Evolutionary conservation across 73 alveolate species (phyloP).

Genomic region (Symbiodinium natans): DNA sequence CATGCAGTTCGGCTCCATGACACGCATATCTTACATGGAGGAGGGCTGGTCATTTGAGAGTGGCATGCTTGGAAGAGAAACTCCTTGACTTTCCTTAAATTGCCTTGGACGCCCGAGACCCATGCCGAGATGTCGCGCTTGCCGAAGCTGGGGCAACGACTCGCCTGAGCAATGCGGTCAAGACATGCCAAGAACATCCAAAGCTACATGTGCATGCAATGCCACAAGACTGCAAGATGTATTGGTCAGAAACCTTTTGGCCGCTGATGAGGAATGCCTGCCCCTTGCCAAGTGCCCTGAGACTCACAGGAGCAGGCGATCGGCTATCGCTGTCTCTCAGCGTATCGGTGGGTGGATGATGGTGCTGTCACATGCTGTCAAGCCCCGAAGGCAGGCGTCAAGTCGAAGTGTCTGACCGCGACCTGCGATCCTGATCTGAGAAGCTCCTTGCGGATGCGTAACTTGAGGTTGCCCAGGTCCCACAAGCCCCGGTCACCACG

Average conservation of each 20-base stretch:
- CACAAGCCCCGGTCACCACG: conserved; percentile 90
- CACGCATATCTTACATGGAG: too few species aligned
- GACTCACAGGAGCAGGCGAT: conserved; percentile 10
- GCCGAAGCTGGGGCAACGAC: conserved; percentile 36
- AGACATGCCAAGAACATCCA: neutral
- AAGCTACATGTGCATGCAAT: neutral
- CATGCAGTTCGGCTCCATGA: too few species aligned
- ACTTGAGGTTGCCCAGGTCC: conserved; percentile 59
- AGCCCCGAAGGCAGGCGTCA: conserved; percentile 79
- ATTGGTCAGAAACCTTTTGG: too few species aligned
- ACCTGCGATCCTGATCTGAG: conserved; percentile 19
- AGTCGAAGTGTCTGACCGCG: conserved; percentile 39
- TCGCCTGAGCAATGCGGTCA: conserved; percentile 42
- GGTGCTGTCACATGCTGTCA: neutral
- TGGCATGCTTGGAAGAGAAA: too few species aligned
- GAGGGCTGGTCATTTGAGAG: too few species aligned
- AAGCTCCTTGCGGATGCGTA: conserved; percentile 63
- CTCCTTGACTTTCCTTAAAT: too few species aligned
- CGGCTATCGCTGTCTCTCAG: neutral
- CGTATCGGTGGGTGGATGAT: neutral
- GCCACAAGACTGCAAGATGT: too few species aligned
- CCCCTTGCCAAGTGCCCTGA: neutral
- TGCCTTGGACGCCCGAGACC: too few species aligned
- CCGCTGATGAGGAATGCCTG: too few species aligned
- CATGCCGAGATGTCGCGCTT: conserved; percentile 50